Percentiles rank a stretch among this genome's conserved stretches.
These are phyloP conservation scores for Kalmanozyma brasiliensis DNA, from an alignment of 1,284 basidiomycete species.

Conservation along the genomic window DNA sequence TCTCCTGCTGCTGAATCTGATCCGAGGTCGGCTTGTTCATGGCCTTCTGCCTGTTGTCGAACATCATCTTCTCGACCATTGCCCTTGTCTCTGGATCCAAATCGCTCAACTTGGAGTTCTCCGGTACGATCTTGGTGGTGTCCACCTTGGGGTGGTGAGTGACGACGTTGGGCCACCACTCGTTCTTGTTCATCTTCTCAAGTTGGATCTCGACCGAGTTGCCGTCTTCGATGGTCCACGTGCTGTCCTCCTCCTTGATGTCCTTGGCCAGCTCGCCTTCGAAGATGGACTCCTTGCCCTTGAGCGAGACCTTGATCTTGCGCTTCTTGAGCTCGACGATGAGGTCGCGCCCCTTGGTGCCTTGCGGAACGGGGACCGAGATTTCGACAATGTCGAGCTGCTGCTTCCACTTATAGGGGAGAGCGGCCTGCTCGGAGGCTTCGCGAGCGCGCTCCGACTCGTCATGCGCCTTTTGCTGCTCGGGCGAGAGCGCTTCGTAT, in stretches of 20 bases:
- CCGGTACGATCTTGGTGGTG: conserved; percentile 93
- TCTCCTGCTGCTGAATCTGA: conserved; percentile 57
- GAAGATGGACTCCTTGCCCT: conserved; percentile 81
- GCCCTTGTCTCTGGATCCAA: conserved; percentile 92
- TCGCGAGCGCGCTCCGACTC: conserved; percentile 77
- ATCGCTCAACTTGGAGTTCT: conserved; percentile 94
- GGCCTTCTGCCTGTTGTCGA: conserved; percentile 98
- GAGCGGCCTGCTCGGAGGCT: conserved; percentile 80
- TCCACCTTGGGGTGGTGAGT: conserved; percentile 96
- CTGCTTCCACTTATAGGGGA: conserved; percentile 94
- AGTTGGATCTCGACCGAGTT: conserved; percentile 79
- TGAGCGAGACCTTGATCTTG: conserved; percentile 83
- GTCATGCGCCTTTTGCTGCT: conserved; percentile 80
- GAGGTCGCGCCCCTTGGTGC: conserved; percentile 84
- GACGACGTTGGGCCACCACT: conserved; percentile 98
- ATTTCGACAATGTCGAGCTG: conserved; percentile 88
- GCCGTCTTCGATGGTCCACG: conserved; percentile 93
- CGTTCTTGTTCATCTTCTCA: conserved; percentile 85
- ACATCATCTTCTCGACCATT: conserved; percentile 99
- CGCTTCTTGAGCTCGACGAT: conserved; percentile 81
- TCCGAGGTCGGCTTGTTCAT: conserved; percentile 80
- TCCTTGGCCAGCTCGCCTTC: conserved; percentile 89
- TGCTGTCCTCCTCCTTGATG: conserved; percentile 94
- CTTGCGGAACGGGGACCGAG: conserved; percentile 82
- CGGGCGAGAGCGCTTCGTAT: conserved; percentile 81